Conservation (phyloP, 495 filamentous ascomycete genomes). For the Penicillium verhagenii region DNA sequence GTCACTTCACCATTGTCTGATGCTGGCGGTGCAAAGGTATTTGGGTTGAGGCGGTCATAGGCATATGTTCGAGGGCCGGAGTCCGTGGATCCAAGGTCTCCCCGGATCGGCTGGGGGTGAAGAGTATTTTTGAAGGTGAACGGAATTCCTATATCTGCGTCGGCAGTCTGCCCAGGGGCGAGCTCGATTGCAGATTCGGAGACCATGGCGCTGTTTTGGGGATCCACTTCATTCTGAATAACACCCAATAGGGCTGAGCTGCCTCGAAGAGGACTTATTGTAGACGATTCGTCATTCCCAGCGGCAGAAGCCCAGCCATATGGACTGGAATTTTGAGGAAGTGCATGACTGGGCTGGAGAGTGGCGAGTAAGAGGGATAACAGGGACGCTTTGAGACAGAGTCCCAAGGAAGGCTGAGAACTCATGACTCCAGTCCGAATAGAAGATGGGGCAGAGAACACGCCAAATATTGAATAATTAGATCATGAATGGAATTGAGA, state of each 20-base stretch:
- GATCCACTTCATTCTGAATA: not conserved
- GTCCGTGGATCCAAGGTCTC: conserved; percentile 8
- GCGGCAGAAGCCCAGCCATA: not conserved
- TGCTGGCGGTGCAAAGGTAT: conserved; percentile 5
- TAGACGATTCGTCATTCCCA: conserved; percentile 2
- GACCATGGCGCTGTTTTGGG: not conserved
- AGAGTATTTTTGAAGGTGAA: conserved; percentile 2
- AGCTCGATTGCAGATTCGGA: not conserved
- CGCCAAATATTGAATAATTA: too few species aligned
- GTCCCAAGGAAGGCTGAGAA: too few species aligned
- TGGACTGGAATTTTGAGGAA: not conserved
- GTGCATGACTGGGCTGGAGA: not conserved
- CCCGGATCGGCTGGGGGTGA: conserved; percentile 6
- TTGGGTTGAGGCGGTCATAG: conserved; percentile 7
- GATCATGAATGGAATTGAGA: not conserved
- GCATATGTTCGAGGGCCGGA: conserved; percentile 4
- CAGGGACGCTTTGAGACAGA: not conserved
- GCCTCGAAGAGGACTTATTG: not conserved
- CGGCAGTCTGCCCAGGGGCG: not conserved
- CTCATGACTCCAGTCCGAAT: not conserved
- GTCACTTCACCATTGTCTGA: conserved; percentile 2
- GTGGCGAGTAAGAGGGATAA: not conserved
- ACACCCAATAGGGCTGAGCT: not conserved
- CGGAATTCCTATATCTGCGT: conserved; percentile 4
- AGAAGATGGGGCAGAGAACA: too few species aligned